A percentile compares a stretch with the other conserved stretches of the same genome.
Conservation (phyloP, 2,329 filamentous ascomycete genomes). For the Myriosclerotinia duriaeana region DNA sequence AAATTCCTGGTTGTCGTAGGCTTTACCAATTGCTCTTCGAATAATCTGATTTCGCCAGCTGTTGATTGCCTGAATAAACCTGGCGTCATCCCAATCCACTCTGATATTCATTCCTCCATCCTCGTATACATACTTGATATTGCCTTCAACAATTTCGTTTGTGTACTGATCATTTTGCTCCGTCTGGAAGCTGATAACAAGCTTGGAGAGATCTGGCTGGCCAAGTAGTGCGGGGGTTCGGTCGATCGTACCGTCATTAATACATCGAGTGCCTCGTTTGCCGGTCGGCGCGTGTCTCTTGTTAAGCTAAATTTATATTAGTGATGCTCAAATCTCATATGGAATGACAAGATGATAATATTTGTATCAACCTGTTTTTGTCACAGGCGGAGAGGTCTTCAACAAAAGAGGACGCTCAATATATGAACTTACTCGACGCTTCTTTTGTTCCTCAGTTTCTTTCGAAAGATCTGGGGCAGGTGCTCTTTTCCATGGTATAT, state of each 20-base stretch:
- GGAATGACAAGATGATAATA: too few relatives aligned
- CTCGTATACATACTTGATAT: background rate
- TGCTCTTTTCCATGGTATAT: constrained; percentile 7
- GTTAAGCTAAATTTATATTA: background rate
- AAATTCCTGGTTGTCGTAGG: background rate
- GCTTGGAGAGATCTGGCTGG: background rate
- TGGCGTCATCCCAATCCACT: background rate
- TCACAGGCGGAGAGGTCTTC: too few relatives aligned
- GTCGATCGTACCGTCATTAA: constrained; percentile 15
- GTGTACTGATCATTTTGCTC: background rate
- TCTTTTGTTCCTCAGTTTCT: constrained; percentile 7
- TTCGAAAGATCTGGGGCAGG: background rate
- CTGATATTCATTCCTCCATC: background rate
- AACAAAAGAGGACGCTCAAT: background rate
- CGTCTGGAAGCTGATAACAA: background rate
- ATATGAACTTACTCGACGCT: background rate
- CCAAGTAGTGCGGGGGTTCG: background rate
- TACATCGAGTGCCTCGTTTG: constrained; percentile 8
- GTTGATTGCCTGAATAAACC: background rate
- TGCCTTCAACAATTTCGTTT: background rate
- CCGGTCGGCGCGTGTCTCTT: background rate
- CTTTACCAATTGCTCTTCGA: constrained; percentile 5
- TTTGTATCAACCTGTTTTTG: too few relatives aligned
- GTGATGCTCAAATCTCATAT: background rate
- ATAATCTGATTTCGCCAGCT: constrained; percentile 13